phyloP scores from a whole-genome alignment of 164 flowering plant genomes.

The Annona squamosa region DNA sequence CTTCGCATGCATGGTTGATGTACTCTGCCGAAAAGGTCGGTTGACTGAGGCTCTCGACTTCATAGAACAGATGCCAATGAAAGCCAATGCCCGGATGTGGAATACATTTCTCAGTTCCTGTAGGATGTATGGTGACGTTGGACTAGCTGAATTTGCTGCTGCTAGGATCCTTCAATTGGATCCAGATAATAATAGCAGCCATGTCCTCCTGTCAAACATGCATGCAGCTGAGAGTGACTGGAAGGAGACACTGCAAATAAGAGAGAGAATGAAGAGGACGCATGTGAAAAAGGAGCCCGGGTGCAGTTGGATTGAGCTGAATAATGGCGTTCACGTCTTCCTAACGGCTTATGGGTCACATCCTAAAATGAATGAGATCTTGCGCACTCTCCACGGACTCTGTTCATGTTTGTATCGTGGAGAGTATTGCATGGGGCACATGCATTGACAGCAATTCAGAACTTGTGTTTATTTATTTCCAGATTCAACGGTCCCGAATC shows the following conservation, averaged over 20 bases:
- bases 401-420: constrained; percentile 9
- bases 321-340: constrained; percentile 19
- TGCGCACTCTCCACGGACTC: constrained; percentile 3
- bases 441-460: too few relatives aligned
- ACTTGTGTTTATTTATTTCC: too few relatives aligned
- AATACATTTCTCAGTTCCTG: constrained; percentile 15
- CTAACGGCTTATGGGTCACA: constrained; percentile 17
- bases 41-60: constrained; percentile 14
- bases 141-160: constrained; percentile 14
- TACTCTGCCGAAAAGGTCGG: constrained; percentile 18
- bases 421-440: background rate
- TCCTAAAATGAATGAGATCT: constrained; percentile 14
- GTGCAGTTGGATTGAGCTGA: constrained; percentile 28
- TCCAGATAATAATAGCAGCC: constrained; percentile 8
- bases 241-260: constrained; percentile 11
- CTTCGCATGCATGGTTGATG: constrained; percentile 24
- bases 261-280: constrained; percentile 12
- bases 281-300: constrained; percentile 14
- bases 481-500: too few relatives aligned
- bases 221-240: constrained; percentile 12
- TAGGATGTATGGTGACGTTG: constrained; percentile 12
- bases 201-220: constrained; percentile 19
- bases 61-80: constrained; percentile 17
- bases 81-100: constrained; percentile 17
- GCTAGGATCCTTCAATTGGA: constrained; percentile 10